Conservation (phyloP, 2,329 filamentous ascomycete species). For the Colletotrichum trifolii region DNA sequence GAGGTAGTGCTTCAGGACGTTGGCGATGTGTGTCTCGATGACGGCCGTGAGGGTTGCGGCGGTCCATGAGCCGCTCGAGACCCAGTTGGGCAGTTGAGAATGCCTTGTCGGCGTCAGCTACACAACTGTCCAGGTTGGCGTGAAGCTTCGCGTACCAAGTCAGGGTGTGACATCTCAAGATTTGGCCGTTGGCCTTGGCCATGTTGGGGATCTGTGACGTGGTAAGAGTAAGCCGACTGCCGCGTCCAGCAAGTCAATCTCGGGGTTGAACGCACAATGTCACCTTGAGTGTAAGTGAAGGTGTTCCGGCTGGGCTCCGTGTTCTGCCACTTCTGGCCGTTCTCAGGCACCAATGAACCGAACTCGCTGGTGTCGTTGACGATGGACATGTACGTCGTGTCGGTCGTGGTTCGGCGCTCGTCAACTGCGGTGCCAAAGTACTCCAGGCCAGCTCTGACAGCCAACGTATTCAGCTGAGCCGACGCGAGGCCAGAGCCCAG, state of each 20-base stretch:
- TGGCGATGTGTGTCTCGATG: constrained; percentile 63
- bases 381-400: constrained; percentile 63
- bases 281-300: constrained; percentile 28
- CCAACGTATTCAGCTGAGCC: constrained; percentile 58
- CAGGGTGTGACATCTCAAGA: constrained; percentile 72
- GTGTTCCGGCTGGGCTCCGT: constrained; percentile 20
- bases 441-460: constrained; percentile 61
- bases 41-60: constrained; percentile 43
- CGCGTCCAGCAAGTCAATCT: neutral
- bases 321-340: constrained; percentile 65
- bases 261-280: constrained; percentile 21
- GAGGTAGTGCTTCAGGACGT: constrained; percentile 56
- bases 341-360: constrained; percentile 70
- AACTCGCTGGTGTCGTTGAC: constrained; percentile 66
- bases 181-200: constrained; percentile 59
- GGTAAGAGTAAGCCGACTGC: neutral
- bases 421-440: constrained; percentile 75
- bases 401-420: constrained; percentile 46
- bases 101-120: constrained; percentile 24
- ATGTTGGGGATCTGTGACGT: constrained; percentile 52
- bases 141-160: constrained; percentile 53
- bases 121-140: constrained; percentile 9
- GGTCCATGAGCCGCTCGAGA: constrained; percentile 37
- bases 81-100: constrained; percentile 40
- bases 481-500: constrained; percentile 35